A percentile compares a stretch with the other conserved stretches of the same genome.
Conservation (phyloP, 768 basidiomycete species). For the Rhodotorula diobovata region DNA sequence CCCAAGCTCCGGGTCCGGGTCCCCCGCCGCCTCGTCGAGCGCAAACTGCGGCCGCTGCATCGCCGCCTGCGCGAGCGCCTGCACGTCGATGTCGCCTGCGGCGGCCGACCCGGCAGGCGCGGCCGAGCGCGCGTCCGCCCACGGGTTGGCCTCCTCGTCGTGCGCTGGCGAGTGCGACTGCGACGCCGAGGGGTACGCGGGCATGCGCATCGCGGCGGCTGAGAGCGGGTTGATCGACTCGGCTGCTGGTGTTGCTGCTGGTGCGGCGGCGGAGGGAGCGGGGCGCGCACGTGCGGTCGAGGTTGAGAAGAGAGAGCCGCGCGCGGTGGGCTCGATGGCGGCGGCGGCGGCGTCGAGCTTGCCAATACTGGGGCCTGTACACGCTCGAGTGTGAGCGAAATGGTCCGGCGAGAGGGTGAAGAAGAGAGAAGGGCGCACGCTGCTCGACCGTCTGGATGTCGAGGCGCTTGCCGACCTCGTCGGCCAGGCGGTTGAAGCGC, state of each 20-base stretch:
- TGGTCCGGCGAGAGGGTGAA: neutral
- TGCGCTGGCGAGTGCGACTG: neutral
- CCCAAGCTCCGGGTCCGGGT: no score
- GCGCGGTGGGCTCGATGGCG: conserved; percentile 78
- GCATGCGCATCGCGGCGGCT: conserved; percentile 34
- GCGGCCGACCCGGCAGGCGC: conserved; percentile 35
- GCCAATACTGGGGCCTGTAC: conserved; percentile 70
- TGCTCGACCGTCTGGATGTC: conserved; percentile 76
- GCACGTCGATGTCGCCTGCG: conserved; percentile 48
- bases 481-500: conserved; percentile 85
- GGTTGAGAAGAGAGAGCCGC: conserved; percentile 67
- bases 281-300: conserved; percentile 10
- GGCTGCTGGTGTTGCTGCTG: no score
- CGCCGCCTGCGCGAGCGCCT: conserved; percentile 41
- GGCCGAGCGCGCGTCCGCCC: conserved; percentile 29
- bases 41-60: conserved; percentile 85
- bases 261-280: neutral
- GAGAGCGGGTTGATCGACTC: conserved; percentile 23
- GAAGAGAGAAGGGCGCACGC: neutral
- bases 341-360: conserved; percentile 60
- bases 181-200: conserved; percentile 19
- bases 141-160: conserved; percentile 24
- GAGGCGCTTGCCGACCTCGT: conserved; percentile 89
- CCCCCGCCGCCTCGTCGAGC: conserved; percentile 94
- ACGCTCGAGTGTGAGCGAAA: conserved; percentile 54